phyloP scores from a whole-genome alignment of 768 basidiomycete genomes.

The Kwoniella mangroviensis region DNA sequence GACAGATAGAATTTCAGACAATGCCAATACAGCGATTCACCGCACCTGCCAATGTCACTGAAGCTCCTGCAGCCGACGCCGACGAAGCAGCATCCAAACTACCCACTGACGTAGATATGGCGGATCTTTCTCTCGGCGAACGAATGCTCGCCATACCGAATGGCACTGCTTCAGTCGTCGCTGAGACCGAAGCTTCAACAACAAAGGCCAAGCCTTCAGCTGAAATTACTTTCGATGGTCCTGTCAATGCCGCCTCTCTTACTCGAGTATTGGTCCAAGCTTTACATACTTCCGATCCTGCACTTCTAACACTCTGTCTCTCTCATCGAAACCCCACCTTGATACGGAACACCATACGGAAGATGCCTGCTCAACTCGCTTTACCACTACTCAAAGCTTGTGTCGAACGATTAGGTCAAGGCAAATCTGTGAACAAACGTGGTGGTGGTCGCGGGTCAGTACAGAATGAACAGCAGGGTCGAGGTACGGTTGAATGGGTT shows the following conservation, averaged over 20 bases:
- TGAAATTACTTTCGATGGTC: constrained; percentile 36
- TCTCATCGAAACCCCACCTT: constrained; percentile 80
- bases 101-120: constrained; percentile 72
- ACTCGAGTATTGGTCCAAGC: constrained; percentile 95
- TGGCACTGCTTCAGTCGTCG: constrained; percentile 32
- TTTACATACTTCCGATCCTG: constrained; percentile 88
- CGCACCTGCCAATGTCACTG: constrained; percentile 36
- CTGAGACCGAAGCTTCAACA: constrained; percentile 39
- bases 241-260: constrained; percentile 76
- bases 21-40: constrained; percentile 49
- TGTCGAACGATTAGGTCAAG: constrained; percentile 79
- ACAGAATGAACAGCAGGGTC: constrained; percentile 54
- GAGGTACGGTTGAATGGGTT: constrained; percentile 57
- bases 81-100: constrained; percentile 40
- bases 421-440: constrained; percentile 77
- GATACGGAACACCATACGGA: constrained; percentile 82
- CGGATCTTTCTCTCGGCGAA: constrained; percentile 90
- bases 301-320: constrained; percentile 68
- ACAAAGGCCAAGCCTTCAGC: constrained; percentile 47
- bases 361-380: constrained; percentile 83
- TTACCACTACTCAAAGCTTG: constrained; percentile 84
- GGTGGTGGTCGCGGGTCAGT: constrained; percentile 73
- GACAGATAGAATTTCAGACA: constrained; percentile 7
- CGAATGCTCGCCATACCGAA: constrained; percentile 76
- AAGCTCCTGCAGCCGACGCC: constrained; percentile 37